Evolutionary conservation across 148 eudicot genomes (phyloP).

Genomic region (Pharnaceum exiguum): DNA sequence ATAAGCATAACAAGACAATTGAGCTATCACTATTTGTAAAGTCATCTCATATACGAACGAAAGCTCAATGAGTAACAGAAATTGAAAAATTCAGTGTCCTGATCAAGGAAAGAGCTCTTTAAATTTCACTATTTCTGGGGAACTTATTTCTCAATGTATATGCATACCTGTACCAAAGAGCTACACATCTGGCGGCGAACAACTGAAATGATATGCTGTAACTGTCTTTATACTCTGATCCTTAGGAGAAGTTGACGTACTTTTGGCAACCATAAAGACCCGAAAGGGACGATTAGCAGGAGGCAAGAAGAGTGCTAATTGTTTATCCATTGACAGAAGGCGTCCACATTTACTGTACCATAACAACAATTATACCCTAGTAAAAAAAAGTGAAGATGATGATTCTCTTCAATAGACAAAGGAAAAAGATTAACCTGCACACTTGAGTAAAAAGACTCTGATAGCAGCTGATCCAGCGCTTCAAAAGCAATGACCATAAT

Average conservation of each 20-base stretch:
- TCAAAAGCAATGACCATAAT: constrained; percentile 20
- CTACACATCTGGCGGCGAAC: constrained; percentile 63
- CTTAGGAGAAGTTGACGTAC: constrained; percentile 20
- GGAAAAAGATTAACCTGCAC: constrained; percentile 53
- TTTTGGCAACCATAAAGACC: constrained; percentile 33
- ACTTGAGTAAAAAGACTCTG: constrained; percentile 54
- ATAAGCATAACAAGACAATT: too few species aligned
- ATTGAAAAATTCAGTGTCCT: too few species aligned
- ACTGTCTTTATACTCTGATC: constrained; percentile 27
- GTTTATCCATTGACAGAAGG: constrained; percentile 70
- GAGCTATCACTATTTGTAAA: too few species aligned
- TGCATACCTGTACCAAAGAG: too few species aligned
- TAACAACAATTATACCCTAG: constrained; percentile 1
- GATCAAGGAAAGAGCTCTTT: too few species aligned
- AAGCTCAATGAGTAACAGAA: too few species aligned
- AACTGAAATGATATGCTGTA: constrained; percentile 61
- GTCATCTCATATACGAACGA: too few species aligned
- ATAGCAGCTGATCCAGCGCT: constrained; percentile 85
- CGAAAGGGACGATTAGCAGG: constrained; percentile 73
- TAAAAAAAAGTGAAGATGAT: neutral
- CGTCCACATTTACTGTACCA: constrained; percentile 79
- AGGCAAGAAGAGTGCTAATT: constrained; percentile 60
- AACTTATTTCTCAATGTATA: too few species aligned
- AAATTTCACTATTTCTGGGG: too few species aligned
- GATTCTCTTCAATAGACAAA: neutral